These are phyloP conservation scores for Isatis tinctoria DNA, from an alignment of 345 rosid species.

Conservation along the genomic window DNA sequence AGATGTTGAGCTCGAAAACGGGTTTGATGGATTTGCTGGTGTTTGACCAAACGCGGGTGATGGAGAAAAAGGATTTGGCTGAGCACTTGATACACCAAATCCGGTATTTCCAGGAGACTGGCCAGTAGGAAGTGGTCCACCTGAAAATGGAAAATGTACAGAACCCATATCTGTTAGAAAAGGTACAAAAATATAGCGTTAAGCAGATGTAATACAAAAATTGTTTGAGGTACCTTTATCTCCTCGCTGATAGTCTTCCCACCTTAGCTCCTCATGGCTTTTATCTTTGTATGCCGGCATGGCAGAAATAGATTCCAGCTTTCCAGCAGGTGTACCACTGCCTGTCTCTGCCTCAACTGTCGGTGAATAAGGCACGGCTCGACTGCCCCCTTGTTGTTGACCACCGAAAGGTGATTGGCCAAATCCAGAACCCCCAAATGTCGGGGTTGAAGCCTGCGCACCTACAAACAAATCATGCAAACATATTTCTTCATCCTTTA, in stretches of 20 bases:
- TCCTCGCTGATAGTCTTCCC: slow-evolving; percentile 98
- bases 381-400: slow-evolving; percentile 72
- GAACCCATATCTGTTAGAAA: background rate
- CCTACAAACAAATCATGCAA: slow-evolving; percentile 41
- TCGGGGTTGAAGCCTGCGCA: slow-evolving; percentile 60
- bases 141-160: slow-evolving; percentile 37
- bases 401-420: slow-evolving; percentile 67
- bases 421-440: slow-evolving; percentile 49
- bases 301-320: slow-evolving; percentile 88
- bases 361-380: slow-evolving; percentile 62
- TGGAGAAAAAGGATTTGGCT: slow-evolving; percentile 56
- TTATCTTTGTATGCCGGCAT: slow-evolving; percentile 83
- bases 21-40: slow-evolving; percentile 51
- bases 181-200: slow-evolving; percentile 6
- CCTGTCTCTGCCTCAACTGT: slow-evolving; percentile 72
- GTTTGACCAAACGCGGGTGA: slow-evolving; percentile 53
- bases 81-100: slow-evolving; percentile 50
- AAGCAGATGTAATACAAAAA: background rate
- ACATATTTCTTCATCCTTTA: slow-evolving; percentile 10
- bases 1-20: slow-evolving; percentile 39
- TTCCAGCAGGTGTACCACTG: slow-evolving; percentile 63
- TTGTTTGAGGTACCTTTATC: slow-evolving; percentile 67
- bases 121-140: slow-evolving; percentile 68
- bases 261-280: slow-evolving; percentile 90
- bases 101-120: slow-evolving; percentile 58